Conservation (phyloP, 306 rosid species). For the Medicago lupulina region DNA sequence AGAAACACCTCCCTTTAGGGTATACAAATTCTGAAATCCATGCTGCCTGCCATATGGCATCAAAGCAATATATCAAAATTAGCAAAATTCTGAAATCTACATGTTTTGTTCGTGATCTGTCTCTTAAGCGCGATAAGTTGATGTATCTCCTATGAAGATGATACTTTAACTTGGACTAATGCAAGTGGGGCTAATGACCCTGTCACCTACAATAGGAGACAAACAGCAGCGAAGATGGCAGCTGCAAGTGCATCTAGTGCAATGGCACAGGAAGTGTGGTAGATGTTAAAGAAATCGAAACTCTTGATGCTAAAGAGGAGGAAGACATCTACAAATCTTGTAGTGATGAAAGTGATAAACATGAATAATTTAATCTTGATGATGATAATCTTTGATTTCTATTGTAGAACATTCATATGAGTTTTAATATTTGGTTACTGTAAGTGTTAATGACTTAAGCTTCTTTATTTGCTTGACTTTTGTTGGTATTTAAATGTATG, state of each 20-base stretch:
- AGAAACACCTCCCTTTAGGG: constrained; percentile 88
- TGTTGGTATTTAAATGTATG: neutral
- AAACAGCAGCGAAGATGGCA: neutral
- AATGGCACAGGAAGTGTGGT: neutral
- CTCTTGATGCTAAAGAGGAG: neutral
- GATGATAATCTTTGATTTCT: neutral
- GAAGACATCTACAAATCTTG: neutral
- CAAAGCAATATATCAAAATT: constrained; percentile 36
- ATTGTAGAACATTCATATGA: neutral
- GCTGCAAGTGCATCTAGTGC: neutral
- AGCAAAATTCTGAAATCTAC: neutral
- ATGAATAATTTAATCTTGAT: neutral
- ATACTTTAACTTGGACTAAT: neutral
- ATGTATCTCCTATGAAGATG: neutral
- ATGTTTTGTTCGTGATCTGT: no score
- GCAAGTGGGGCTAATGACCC: neutral
- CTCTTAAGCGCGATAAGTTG: no score
- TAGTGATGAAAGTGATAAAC: neutral
- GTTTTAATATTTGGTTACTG: neutral
- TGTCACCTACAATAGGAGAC: neutral
- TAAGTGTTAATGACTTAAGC: neutral
- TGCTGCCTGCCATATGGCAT: constrained; percentile 61
- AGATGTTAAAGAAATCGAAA: neutral
- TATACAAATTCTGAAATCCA: constrained; percentile 80
- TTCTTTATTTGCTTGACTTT: neutral